Evolutionary conservation across 106 monocot genomes (phyloP), one percentile per base, ranked within the genome.

Genomic region (Acanthochlamys bracteata): DNA sequence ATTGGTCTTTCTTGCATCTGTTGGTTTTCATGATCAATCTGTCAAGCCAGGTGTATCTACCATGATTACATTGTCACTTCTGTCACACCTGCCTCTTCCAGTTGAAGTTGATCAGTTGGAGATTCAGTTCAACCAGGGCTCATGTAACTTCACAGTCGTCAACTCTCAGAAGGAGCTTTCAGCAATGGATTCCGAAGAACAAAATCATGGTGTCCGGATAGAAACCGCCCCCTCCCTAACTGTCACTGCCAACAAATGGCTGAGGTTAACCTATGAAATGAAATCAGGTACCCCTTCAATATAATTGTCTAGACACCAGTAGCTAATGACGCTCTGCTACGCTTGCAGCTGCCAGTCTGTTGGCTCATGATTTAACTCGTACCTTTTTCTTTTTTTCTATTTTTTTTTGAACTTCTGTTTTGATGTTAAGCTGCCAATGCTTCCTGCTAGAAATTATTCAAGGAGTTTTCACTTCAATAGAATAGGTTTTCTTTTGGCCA

Each of bases 1-100:
- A 68, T 27, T 79, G 60, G 92, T 75, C 23, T 73, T 98, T 59
- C 72, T 85, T 70, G 88, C 85, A 16, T 83, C 72, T 63, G 88
- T 86, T 63, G 81, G 88, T 53, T 98, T 98, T 76, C 92, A 89
- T 79, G 81, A 85, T 21, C 85, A 92, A 71, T 61, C 84, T 46
- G 78, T 89, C 40, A 98, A 92, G 68, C 92, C 92, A 42, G 83
- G 81, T 52, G 46, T 42, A 7, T 63, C 88, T 40, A 55, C 85
- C 3, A 65, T 63, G 60, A 42, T 98, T 16, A 92, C 88, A 42
- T 56, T 98, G 68, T 85, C 88, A 52, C 77, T 98, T 72, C 60
- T 83, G 22, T 85, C 98, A 42, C 91, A 85, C 72, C 74, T 98
- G 23, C 92, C 98, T 7, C 69, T 21, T 68, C 79, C 88, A 15